Evolutionary conservation across 2,329 filamentous ascomycete species (phyloP).

Genomic region (Alternaria arbusti): DNA sequence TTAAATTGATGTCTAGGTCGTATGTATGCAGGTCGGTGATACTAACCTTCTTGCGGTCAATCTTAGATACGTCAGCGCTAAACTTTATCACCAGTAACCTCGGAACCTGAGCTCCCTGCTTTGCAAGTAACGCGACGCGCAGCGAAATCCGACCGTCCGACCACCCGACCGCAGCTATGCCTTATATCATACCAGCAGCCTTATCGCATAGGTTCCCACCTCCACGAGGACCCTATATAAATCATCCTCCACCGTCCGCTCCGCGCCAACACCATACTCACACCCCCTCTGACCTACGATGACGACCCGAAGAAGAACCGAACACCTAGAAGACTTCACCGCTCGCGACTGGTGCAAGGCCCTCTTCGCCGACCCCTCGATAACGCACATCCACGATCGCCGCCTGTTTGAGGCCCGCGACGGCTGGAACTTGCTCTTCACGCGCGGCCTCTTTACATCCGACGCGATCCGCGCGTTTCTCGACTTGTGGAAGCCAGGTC

Average conservation of each 20-base stretch:
- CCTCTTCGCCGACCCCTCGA: constrained; percentile 20
- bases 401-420: constrained; percentile 1
- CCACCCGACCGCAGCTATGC: not conserved
- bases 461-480: constrained; percentile 32
- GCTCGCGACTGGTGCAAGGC: constrained; percentile 32
- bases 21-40: not conserved
- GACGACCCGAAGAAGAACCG: constrained; percentile 5
- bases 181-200: not conserved
- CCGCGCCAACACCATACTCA: not conserved
- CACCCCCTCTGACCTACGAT: not conserved
- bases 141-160: not conserved
- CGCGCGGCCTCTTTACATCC: constrained; percentile 30
- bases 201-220: not conserved
- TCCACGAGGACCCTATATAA: not conserved
- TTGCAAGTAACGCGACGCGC: not conserved
- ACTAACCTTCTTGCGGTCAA: not conserved
- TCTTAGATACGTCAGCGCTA: not conserved
- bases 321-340: constrained; percentile 37
- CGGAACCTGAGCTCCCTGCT: constrained; percentile 3
- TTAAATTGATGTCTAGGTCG: not conserved
- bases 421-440: constrained; percentile 23
- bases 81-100: constrained; percentile 1
- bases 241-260: not conserved
- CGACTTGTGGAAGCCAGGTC: constrained; percentile 26
- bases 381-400: constrained; percentile 28